A percentile compares a stretch with the other conserved stretches of the same genome.
phyloP scores from a whole-genome alignment of 441 rosid genomes.

The Gossypium schwendimanii region DNA sequence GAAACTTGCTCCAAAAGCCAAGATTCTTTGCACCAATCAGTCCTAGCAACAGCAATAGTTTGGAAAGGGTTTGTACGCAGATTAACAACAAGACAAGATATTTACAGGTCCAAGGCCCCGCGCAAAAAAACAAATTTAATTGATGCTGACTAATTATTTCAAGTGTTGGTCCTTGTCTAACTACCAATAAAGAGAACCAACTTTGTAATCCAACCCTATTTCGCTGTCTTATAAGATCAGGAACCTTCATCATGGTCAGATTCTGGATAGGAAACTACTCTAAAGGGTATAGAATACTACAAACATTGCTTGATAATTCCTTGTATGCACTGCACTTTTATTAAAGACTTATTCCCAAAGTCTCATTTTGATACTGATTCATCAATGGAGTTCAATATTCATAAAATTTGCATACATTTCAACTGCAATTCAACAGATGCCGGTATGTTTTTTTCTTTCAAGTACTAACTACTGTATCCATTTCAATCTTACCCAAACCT shows the following conservation, averaged over 20 bases:
- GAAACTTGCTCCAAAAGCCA: not conserved
- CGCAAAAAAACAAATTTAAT: not conserved
- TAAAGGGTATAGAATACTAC: not conserved
- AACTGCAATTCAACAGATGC: too few relatives aligned
- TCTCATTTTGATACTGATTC: not conserved
- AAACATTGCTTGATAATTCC: not conserved
- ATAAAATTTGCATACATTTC: not conserved
- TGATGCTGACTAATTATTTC: not conserved
- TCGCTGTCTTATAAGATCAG: not conserved
- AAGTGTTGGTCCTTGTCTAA: not conserved
- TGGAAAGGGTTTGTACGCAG: not conserved
- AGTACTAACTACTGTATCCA: not conserved
- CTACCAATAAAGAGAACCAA: not conserved
- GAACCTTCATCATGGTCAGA: not conserved
- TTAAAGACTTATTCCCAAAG: not conserved
- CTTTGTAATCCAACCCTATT: not conserved
- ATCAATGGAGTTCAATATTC: not conserved
- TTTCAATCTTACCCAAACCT: not conserved
- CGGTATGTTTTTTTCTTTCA: not conserved
- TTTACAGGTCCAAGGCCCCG: not conserved
- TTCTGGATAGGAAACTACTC: conserved; percentile 6
- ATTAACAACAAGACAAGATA: not conserved
- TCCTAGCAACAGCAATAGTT: not conserved
- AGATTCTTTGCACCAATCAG: not conserved
- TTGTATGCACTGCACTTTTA: not conserved